phyloP scores from a whole-genome alignment of 306 rosid genomes.

The Corylus avellana region DNA sequence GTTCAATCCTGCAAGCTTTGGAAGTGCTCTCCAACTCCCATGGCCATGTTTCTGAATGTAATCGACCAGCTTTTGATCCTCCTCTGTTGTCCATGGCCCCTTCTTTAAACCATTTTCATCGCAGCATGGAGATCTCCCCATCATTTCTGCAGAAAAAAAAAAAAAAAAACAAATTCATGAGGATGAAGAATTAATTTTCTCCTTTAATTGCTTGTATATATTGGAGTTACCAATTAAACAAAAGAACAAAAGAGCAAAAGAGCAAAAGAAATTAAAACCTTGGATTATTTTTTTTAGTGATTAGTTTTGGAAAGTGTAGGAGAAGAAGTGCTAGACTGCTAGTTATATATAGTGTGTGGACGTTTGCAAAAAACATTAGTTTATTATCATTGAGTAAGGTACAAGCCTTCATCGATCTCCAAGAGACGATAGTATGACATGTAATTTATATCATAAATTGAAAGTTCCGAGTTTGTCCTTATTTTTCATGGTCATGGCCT shows the following conservation, averaged over 20 bases:
- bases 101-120: slow-evolving; percentile 44
- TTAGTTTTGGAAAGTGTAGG: not conserved
- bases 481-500: not conserved
- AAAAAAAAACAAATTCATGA: not conserved
- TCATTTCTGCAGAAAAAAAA: slow-evolving; percentile 14
- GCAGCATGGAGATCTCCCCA: slow-evolving; percentile 25
- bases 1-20: slow-evolving; percentile 74
- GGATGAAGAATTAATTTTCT: not conserved
- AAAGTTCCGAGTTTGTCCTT: not conserved
- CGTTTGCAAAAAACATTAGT: not conserved
- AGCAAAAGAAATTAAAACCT: not conserved
- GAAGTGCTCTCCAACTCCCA: slow-evolving; percentile 84
- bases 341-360: slow-evolving; percentile 3
- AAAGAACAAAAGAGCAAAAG: not conserved
- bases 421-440: not conserved
- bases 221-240: not conserved
- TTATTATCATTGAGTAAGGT: not conserved
- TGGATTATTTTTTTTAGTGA: not conserved
- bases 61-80: slow-evolving; percentile 45
- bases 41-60: slow-evolving; percentile 61
- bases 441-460: not conserved
- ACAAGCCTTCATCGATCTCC: not conserved
- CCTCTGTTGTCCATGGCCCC: slow-evolving; percentile 53
- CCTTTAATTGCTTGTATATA: too few species aligned
- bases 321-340: not conserved